These are phyloP conservation scores for Coemansia sp. DNA, from an alignment of 192 early-diverging fungal genomes.

Conservation along the genomic window DNA sequence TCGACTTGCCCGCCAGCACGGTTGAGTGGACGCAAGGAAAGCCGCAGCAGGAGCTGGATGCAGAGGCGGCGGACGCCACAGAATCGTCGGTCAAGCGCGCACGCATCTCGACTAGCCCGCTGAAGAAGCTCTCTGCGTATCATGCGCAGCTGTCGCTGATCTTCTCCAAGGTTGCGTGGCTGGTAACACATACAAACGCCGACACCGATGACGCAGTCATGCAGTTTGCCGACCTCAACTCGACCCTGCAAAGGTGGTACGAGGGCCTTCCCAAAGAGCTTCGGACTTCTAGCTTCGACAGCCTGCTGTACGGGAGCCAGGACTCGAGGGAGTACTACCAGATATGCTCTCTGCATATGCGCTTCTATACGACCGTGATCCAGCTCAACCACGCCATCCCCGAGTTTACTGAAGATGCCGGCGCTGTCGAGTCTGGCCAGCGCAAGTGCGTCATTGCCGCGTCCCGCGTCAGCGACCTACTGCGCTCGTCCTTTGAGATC, in stretches of 20 bases:
- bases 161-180: conserved; percentile 58
- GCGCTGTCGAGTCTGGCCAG: conserved; percentile 48
- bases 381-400: conserved; percentile 57
- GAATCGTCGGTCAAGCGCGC: conserved; percentile 30
- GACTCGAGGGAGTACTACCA: conserved; percentile 47
- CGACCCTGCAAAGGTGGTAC: conserved; percentile 53
- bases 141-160: conserved; percentile 55
- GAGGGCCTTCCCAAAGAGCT: conserved; percentile 56
- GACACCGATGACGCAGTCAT: conserved; percentile 37
- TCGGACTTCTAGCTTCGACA: conserved; percentile 45
- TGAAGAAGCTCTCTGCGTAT: conserved; percentile 48
- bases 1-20: conserved; percentile 43
- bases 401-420: conserved; percentile 52
- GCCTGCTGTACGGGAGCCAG: conserved; percentile 35
- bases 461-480: conserved; percentile 49
- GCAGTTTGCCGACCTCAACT: conserved; percentile 55
- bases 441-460: conserved; percentile 56
- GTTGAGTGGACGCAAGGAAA: conserved; percentile 42
- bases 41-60: conserved; percentile 8
- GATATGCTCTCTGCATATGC: conserved; percentile 47
- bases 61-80: neutral
- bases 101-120: conserved; percentile 27
- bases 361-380: conserved; percentile 50
- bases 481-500: conserved; percentile 53
- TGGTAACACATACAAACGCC: conserved; percentile 45